phyloP scores from a whole-genome alignment of 768 basidiomycete species.

The Cystofilobasidium capitatum region DNA sequence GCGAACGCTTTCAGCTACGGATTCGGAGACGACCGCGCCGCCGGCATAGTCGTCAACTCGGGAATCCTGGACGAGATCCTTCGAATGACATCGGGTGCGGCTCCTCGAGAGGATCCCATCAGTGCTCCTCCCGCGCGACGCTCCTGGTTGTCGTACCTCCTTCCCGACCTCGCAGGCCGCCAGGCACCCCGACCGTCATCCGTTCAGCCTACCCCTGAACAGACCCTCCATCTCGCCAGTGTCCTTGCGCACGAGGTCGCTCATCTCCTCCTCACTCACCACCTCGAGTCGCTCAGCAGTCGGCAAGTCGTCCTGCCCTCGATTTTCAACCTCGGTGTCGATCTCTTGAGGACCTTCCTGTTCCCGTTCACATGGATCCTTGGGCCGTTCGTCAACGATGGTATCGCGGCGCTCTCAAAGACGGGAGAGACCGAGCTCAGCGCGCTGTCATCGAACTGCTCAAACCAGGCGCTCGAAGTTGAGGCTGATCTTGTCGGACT shows the following conservation, averaged over 20 bases:
- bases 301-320: constrained; percentile 72
- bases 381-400: constrained; percentile 85
- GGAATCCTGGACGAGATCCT: constrained; percentile 86
- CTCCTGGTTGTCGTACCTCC: constrained; percentile 15
- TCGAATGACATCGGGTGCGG: constrained; percentile 44
- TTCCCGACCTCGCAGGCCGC: background rate
- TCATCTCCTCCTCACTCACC: constrained; percentile 81
- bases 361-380: constrained; percentile 77
- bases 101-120: constrained; percentile 43
- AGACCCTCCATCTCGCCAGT: constrained; percentile 79
- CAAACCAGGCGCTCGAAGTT: constrained; percentile 68
- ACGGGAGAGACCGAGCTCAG: constrained; percentile 49
- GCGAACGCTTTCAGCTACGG: constrained; percentile 93
- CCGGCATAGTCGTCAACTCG: constrained; percentile 87
- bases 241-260: constrained; percentile 88
- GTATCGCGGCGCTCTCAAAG: constrained; percentile 68
- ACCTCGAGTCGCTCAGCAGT: constrained; percentile 82
- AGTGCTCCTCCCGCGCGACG: constrained; percentile 16
- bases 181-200: background rate
- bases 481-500: constrained; percentile 87
- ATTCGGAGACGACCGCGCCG: constrained; percentile 74
- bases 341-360: constrained; percentile 63
- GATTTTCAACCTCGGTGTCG: constrained; percentile 62
- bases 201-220: constrained; percentile 55
- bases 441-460: constrained; percentile 49